Evolutionary conservation across 306 rosid genomes (phyloP).

Genomic region (Lablab purpureus): DNA sequence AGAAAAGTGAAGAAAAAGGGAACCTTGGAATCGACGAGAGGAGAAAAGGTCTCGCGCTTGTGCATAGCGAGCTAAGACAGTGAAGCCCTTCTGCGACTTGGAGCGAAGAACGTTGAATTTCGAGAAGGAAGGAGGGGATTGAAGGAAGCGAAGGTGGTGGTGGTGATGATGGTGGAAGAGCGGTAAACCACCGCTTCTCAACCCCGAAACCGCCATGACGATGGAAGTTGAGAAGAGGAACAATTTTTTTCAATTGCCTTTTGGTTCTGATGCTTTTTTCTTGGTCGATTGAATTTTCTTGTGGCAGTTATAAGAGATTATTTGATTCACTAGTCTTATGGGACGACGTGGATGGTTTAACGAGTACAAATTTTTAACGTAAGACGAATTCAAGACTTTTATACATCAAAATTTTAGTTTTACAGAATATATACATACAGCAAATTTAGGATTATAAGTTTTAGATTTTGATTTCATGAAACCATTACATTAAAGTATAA

Average conservation of each 20-base stretch:
- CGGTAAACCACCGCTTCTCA: conserved; percentile 67
- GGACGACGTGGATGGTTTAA: not conserved
- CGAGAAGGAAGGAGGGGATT: conserved; percentile 21
- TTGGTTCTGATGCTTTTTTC: not conserved
- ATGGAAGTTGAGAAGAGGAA: not conserved
- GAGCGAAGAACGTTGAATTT: conserved; percentile 52
- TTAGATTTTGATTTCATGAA: too few species aligned
- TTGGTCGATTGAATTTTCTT: not conserved
- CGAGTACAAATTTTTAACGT: not conserved
- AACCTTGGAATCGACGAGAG: conserved; percentile 80
- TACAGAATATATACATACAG: too few species aligned
- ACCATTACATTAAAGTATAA: too few species aligned
- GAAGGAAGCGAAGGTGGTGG: conserved; percentile 39
- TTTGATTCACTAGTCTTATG: not conserved
- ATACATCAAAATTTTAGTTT: not conserved
- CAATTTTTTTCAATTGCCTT: not conserved
- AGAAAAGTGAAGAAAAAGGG: not conserved
- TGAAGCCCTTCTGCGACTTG: conserved; percentile 60
- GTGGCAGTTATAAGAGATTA: not conserved
- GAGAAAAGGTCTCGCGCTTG: conserved; percentile 79
- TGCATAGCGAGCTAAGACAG: conserved; percentile 74
- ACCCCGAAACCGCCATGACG: conserved; percentile 70
- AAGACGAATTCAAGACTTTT: not conserved
- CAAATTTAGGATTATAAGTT: too few species aligned
- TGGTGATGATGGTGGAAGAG: conserved; percentile 56